Evolutionary conservation across 768 basidiomycete genomes (phyloP).

Genomic region (Mycena vulgaris): DNA sequence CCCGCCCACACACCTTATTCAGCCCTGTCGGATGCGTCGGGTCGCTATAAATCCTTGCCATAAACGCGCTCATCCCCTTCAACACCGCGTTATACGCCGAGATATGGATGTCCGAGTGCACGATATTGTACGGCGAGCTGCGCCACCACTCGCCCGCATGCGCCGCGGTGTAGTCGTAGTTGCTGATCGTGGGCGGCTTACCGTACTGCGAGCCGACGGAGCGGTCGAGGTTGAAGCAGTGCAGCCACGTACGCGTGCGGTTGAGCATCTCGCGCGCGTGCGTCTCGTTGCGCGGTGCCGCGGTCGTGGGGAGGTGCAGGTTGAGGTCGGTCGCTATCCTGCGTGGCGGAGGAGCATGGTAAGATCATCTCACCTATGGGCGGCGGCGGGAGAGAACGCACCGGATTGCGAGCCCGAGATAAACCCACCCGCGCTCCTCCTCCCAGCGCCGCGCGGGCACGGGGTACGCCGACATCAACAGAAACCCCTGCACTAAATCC

Average conservation of each 20-base stretch:
- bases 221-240: conserved; percentile 92
- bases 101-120: conserved; percentile 85
- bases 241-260: conserved; percentile 92
- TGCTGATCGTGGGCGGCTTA: conserved; percentile 83
- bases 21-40: conserved; percentile 82
- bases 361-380: no score
- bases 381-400: no score
- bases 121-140: conserved; percentile 76
- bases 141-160: conserved; percentile 82
- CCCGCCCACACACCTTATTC: no score
- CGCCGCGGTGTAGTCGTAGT: conserved; percentile 82
- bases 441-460: no score
- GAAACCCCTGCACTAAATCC: no score
- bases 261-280: conserved; percentile 91
- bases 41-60: conserved; percentile 78
- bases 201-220: conserved; percentile 92
- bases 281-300: conserved; percentile 67
- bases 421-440: no score
- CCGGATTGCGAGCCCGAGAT: no score
- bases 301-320: no score
- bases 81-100: conserved; percentile 85
- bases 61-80: conserved; percentile 73
- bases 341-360: no score
- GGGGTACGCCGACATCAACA: no score
- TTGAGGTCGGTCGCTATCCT: no score